Base-by-base conservation (phyloP, 257 asterid species). In the Solanum phureja region DNA sequence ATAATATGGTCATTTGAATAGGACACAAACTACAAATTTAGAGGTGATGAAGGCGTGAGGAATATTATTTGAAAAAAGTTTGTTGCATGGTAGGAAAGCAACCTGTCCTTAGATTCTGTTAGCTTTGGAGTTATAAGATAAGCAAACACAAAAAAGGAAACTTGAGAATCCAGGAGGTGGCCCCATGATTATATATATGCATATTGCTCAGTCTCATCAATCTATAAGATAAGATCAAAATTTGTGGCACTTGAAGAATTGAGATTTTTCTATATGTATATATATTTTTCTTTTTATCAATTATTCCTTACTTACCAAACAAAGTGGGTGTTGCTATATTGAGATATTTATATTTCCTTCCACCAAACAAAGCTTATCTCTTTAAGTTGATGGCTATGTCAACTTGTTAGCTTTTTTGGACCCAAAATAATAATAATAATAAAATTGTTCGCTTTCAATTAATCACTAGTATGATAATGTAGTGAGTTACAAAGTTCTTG, bases 31-130 rank as follows among this genome's bases (percentile, higher is more conserved):
- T 40, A 76, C 6, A n/a, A n/a, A 76, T 40, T 76, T 76, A 31
- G 83, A 76, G 56, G 34, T 76, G 83, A 71, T 37, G 49, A 83
- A 56, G 87, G 87, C 68, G 49, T 42, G 87, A 84, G 16, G 58
- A 83, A 52, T 40, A 37, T 73, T 56, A 46, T 83, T 87, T 87
- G 16, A 75, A 18, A 62, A 58, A 58, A 88, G 87, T 44, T 35
- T 64, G 87, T 88, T 86, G 91, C 91, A 89, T 87, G 87, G 89
- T 86, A 66, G 46, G 88, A 52, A 89, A 87, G 93, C 89, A 90
- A 88, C 66, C 87, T 90, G 35, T 38, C 83, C 84, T 86, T 79
- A 84, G 23, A 73, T 49, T 76, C 83, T 76, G 9, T 72, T 29
- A 29, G 33, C 27, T 60, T 24, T 88, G 87, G 87, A 84, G 88